Evolutionary conservation across 768 basidiomycete genomes (phyloP), one percentile per base, ranked within the genome.

Genomic region (Mycena belliarum): DNA sequence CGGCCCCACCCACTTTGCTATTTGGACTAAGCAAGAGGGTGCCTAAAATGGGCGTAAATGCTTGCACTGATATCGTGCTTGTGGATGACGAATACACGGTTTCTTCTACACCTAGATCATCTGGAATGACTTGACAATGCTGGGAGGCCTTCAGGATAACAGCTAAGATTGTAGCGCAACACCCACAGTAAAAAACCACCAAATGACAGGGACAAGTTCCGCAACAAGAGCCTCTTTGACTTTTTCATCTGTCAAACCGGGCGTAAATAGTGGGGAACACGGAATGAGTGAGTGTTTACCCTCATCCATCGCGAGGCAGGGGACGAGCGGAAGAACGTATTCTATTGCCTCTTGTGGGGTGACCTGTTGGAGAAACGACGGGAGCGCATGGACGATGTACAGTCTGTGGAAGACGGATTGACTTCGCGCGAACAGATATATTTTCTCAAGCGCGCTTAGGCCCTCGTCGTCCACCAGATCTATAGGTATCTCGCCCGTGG

Each of bases 251-350:
- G 66, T 15, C 32, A 57, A 55, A 48, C 48, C 37, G 38, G 6
- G 45, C 55, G 37, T 62, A 42, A 49, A 46, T 37, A 45, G 43
- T 25, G 37, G 42, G 11, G 42, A 44, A 41, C 59, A 46, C 32
- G 57, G 26, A 51, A 1, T 26, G n/a, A 12, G n/a, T 24, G 14
- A 4, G 21, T 12, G 71, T 82, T 41, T 60, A 92, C 93, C 93
- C 69, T 92, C 86, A 67, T 95, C 93, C 72, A 89, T 85, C 10
- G 92, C 92, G 26, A 98, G 83, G 41, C 82, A 83, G 49, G 83
- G 88, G 55, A 98, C 81, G n/a, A 97, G 82, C 1, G 95, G 95
- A 20, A 96, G 75, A 55, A 98, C 92, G 68, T 96, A 98, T 71
- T 94, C 91, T 64, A 93, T 86, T 6, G 93, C 93, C 63, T 98